These are phyloP conservation scores for Boletus vinaceobasis DNA, from an alignment of 768 basidiomycete genomes.

Conservation along the genomic window DNA sequence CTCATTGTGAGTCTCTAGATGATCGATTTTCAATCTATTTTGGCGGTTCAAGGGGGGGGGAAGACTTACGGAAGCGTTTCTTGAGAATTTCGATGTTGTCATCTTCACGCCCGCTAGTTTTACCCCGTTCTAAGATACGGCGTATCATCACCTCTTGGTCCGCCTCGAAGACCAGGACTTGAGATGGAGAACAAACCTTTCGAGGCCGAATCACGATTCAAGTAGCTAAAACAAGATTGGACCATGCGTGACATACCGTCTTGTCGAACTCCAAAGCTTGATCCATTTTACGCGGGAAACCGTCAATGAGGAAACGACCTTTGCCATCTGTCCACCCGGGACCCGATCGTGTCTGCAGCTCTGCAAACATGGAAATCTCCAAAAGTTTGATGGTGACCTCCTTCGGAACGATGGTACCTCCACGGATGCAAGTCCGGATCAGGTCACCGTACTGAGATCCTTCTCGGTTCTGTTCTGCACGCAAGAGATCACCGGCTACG, in stretches of 20 bases:
- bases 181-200: slow-evolving; percentile 76
- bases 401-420: slow-evolving; percentile 94
- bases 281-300: slow-evolving; percentile 98
- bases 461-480: slow-evolving; percentile 87
- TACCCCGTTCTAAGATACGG: slow-evolving; percentile 83
- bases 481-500: slow-evolving; percentile 93
- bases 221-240: background rate
- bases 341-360: slow-evolving; percentile 43
- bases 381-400: slow-evolving; percentile 95
- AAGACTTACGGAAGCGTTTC: slow-evolving; percentile 85
- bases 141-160: slow-evolving; percentile 84
- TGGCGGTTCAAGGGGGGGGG: background rate
- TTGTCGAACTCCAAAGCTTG: slow-evolving; percentile 91
- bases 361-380: slow-evolving; percentile 82
- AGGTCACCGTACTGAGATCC: slow-evolving; percentile 80
- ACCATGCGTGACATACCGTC: slow-evolving; percentile 48
- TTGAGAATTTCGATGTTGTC: slow-evolving; percentile 92
- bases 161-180: slow-evolving; percentile 84
- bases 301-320: slow-evolving; percentile 93
- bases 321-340: slow-evolving; percentile 66
- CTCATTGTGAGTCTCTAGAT: slow-evolving; percentile 73
- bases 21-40: background rate
- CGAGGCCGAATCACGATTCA: background rate
- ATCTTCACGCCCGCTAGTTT: slow-evolving; percentile 94
- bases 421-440: slow-evolving; percentile 84